These are phyloP conservation scores for Rhododendron henanense DNA, from an alignment of 148 eudicot genomes.

Conservation along the genomic window DNA sequence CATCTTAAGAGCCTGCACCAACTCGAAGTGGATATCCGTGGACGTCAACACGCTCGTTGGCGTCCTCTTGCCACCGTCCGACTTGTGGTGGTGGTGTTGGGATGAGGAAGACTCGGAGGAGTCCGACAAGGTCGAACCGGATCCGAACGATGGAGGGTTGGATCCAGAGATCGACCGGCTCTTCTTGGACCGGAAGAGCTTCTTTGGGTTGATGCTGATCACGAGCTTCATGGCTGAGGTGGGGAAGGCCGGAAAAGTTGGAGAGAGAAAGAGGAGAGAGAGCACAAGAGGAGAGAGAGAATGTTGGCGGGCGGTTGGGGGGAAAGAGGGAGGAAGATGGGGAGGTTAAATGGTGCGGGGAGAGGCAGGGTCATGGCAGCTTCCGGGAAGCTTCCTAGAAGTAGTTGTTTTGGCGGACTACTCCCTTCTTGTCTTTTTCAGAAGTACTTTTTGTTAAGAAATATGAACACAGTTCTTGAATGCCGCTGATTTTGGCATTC, in stretches of 20 bases:
- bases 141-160: constrained; percentile 33
- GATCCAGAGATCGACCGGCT: constrained; percentile 52
- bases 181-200: constrained; percentile 40
- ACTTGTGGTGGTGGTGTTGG: background rate
- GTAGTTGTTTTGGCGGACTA: background rate
- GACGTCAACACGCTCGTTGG: constrained; percentile 31
- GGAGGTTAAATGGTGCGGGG: constrained; percentile 28
- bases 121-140: constrained; percentile 16
- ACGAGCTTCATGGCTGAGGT: constrained; percentile 40
- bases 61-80: constrained; percentile 12
- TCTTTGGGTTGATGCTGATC: constrained; percentile 37
- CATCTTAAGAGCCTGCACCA: constrained; percentile 43
- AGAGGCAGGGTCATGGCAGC: constrained; percentile 33
- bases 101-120: background rate
- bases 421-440: background rate
- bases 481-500: no score
- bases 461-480: no score
- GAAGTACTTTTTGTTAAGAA: background rate
- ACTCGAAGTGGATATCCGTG: constrained; percentile 24
- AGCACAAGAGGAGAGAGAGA: background rate
- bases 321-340: constrained; percentile 25
- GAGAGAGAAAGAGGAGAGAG: background rate
- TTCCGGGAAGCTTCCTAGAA: constrained; percentile 45
- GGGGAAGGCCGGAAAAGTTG: background rate
- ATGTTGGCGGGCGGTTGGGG: background rate